Base-by-base conservation (phyloP, 179 eudicot genomes). In the Silene vulgaris region DNA sequence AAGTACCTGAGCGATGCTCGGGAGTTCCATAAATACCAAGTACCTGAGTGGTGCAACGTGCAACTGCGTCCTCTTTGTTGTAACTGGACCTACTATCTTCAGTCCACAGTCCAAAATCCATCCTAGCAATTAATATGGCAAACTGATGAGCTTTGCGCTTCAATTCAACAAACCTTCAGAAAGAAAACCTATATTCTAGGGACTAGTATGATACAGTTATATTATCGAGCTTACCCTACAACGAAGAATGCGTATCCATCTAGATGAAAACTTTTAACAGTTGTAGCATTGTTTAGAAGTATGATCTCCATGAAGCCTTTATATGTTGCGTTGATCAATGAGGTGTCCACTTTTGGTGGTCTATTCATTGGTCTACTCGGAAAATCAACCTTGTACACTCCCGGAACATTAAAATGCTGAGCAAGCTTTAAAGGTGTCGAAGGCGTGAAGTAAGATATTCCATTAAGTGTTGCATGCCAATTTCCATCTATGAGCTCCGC, bases 21-120 rank as follows among this genome's bases (percentile, higher is more conserved):
- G 26, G 26, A 23, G 26, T 23, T 23, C 26, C 26, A 23, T 23
- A 23, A 63, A 63, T 11, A 66, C 50, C 28, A 65, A 66, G 64
- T 82, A 93, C 99, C 92, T 93, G 99, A 60, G 91, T 89, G 60
- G 97, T 89, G 89, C 86, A 84, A 67, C 99, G 97, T 78, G 99
- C 97, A 77, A 95, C 97, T 62, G 97, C 99, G 76, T 95, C 99
- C 86, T 94, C 87, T 84, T 88, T 93, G 88, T 95, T 95, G 86
- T 92, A 95, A 48, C 80, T 83, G 21, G 83, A 74, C 82, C 99
- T 85, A 81, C 99, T 90, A 78, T 87, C 87, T 81, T 93, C 99
- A 0, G 96, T 88, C 99, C 99, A 93, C 6, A 80, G 86, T 68
- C 99, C 96, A 54, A 75, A 87, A 83, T 92, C 97, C 99, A 93